Percentiles rank a stretch among this genome's conserved stretches.
Evolutionary conservation across 306 rosid genomes (phyloP).

Genomic region (Cucumis melo): DNA sequence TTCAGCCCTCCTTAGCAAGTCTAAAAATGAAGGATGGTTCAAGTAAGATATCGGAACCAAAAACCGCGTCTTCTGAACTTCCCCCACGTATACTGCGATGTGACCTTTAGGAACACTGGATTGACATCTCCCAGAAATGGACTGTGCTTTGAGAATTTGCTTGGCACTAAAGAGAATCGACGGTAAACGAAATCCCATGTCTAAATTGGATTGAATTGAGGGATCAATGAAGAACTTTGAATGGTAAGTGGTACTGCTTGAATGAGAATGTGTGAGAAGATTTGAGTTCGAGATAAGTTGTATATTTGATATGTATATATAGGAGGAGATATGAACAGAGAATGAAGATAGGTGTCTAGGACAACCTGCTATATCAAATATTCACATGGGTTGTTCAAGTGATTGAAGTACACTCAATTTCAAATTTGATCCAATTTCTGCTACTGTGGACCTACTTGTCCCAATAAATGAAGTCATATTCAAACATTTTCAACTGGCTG

Average conservation of each 20-base stretch:
- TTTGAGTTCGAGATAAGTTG: neutral
- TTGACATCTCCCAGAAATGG: neutral
- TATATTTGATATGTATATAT: neutral
- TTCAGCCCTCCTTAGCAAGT: conserved; percentile 23
- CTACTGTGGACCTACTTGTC: neutral
- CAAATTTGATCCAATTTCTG: neutral
- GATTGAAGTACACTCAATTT: neutral
- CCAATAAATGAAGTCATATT: neutral
- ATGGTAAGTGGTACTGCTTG: neutral
- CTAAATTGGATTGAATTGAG: neutral
- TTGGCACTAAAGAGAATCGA: neutral
- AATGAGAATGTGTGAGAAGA: neutral
- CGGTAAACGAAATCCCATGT: conserved; percentile 4
- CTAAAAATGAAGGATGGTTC: conserved; percentile 27
- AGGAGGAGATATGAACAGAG: neutral
- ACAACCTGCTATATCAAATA: neutral
- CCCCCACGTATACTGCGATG: conserved; percentile 38
- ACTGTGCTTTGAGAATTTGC: neutral
- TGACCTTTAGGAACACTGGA: conserved; percentile 31
- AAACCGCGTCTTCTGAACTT: conserved; percentile 22
- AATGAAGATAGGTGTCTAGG: neutral
- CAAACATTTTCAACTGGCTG: neutral
- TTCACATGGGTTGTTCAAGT: neutral
- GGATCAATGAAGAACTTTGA: neutral
- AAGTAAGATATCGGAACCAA: conserved; percentile 29